These are phyloP conservation scores for Mucor sp. DNA, from an alignment of 371 early-diverging fungal genomes.

Conservation along the genomic window DNA sequence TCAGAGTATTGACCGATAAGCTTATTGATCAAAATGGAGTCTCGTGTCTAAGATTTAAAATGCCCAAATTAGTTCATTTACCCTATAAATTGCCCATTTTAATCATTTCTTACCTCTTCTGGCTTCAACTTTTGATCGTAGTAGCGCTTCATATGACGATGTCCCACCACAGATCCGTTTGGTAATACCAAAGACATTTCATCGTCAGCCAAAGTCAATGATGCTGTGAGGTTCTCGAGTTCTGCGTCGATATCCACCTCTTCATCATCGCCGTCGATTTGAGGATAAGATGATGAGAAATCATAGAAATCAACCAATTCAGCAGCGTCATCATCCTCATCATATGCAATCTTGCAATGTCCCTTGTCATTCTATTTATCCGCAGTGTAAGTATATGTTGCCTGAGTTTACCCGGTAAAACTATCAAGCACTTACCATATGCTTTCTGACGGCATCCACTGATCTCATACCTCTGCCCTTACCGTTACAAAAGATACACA, in stretches of 20 bases:
- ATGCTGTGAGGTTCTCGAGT: slow-evolving; percentile 34
- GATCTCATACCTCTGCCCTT: slow-evolving; percentile 83
- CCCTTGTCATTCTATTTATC: slow-evolving; percentile 77
- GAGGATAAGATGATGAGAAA: slow-evolving; percentile 59
- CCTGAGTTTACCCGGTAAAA: background rate
- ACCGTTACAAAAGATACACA: slow-evolving; percentile 95
- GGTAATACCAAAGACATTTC: slow-evolving; percentile 87
- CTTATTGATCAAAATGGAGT: slow-evolving; percentile 53
- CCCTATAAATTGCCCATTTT: background rate
- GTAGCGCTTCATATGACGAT: slow-evolving; percentile 79
- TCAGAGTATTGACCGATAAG: slow-evolving; percentile 52
- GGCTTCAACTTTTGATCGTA: slow-evolving; percentile 85
- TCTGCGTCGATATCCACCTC: slow-evolving; percentile 62
- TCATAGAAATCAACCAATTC: slow-evolving; percentile 95
- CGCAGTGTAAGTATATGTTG: background rate
- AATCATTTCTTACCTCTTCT: slow-evolving; percentile 39
- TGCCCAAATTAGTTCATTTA: background rate
- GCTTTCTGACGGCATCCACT: slow-evolving; percentile 90
- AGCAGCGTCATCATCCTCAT: slow-evolving; percentile 84
- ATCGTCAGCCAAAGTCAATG: slow-evolving; percentile 61
- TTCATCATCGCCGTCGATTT: slow-evolving; percentile 48
- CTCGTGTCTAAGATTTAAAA: slow-evolving; percentile 34
- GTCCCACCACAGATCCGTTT: slow-evolving; percentile 81
- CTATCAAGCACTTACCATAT: slow-evolving; percentile 73
- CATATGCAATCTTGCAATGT: slow-evolving; percentile 93